Conservation (phyloP, 176 grass and related monocot genomes). For the Aegilops longissima region DNA sequence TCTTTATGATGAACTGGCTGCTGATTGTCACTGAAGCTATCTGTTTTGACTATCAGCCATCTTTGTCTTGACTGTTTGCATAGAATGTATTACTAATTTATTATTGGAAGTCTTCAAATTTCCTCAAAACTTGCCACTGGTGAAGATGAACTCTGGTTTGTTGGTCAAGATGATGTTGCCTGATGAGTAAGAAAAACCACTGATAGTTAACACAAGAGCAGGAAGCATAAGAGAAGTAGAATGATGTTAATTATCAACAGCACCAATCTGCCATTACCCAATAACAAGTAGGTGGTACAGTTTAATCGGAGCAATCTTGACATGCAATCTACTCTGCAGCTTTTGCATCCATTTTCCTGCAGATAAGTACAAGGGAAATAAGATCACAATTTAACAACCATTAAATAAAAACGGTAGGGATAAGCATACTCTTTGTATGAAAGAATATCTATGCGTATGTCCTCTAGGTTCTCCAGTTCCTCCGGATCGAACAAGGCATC, state of each 20-base stretch:
- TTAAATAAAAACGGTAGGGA: neutral
- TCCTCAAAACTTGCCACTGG: slow-evolving; percentile 10
- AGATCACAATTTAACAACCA: neutral
- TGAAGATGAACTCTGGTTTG: slow-evolving; percentile 6
- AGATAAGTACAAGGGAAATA: neutral
- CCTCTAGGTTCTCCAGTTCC: slow-evolving; percentile 57
- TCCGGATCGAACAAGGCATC: slow-evolving; percentile 62
- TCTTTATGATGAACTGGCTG: neutral
- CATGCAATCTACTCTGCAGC: slow-evolving; percentile 15
- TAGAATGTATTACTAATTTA: slow-evolving; percentile 1
- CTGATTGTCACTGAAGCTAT: neutral
- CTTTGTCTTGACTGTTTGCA: neutral
- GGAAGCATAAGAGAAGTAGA: neutral
- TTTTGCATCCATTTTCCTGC: slow-evolving; percentile 28
- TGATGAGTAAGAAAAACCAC: neutral
- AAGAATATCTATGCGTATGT: neutral
- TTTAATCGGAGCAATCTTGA: neutral
- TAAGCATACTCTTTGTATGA: neutral
- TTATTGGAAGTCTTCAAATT: slow-evolving; percentile 1
- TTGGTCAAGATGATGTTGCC: neutral
- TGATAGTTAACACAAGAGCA: neutral
- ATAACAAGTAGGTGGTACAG: slow-evolving; percentile 9
- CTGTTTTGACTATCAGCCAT: neutral
- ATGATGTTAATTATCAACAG: neutral
- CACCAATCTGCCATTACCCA: neutral